Evolutionary conservation across 2,329 filamentous ascomycete genomes (phyloP).

Genomic region (Ceratocystis cubensis): DNA sequence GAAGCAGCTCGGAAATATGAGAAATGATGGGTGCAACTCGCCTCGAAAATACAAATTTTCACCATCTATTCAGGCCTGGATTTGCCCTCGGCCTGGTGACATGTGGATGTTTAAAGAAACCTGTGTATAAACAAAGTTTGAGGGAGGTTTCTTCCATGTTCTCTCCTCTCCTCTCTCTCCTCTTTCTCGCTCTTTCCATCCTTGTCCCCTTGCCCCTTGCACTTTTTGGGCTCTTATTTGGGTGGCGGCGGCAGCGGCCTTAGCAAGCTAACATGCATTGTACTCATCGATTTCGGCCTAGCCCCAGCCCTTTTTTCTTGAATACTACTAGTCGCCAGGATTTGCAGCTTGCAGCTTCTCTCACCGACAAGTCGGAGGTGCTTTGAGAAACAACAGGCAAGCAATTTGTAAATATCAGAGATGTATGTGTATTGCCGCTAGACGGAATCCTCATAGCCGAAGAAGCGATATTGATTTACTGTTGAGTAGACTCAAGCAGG

Average conservation of each 20-base stretch:
- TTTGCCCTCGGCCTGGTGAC: background rate
- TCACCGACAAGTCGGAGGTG: background rate
- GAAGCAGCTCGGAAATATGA: background rate
- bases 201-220: conserved; percentile 3
- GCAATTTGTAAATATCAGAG: background rate
- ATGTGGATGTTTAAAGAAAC: background rate
- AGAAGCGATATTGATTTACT: background rate
- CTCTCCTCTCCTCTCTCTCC: background rate
- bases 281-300: conserved; percentile 9
- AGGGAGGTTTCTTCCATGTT: background rate
- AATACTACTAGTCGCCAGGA: no score
- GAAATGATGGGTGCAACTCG: background rate
- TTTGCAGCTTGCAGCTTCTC: background rate
- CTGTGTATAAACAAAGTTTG: background rate
- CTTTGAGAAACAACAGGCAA: background rate
- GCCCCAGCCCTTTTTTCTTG: conserved; percentile 8
- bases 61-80: background rate
- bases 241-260: conserved; percentile 6
- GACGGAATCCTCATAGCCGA: background rate
- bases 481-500: background rate
- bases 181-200: background rate
- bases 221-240: conserved; percentile 4
- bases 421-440: no score
- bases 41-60: background rate
- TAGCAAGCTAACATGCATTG: background rate